phyloP scores from a whole-genome alignment of 352 stramenopile genomes.

The Globisporangium megalacanthum region DNA sequence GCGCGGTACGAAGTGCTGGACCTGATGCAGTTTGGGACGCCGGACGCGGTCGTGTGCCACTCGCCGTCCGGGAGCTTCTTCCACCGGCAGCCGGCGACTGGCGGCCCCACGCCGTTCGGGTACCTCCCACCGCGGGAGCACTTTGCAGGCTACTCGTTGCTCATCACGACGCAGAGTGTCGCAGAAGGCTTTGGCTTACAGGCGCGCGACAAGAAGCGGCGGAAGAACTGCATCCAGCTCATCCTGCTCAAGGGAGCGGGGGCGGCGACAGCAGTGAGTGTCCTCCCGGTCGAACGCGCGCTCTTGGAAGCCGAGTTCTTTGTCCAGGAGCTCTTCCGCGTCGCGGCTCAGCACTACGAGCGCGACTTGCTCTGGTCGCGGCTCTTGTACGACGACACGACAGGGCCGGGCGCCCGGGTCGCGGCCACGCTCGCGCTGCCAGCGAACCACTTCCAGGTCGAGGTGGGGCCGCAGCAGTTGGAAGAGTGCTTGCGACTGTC shows the following conservation, averaged over 20 bases:
- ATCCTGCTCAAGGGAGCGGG: constrained; percentile 53
- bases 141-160: constrained; percentile 54
- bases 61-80: constrained; percentile 76
- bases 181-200: constrained; percentile 23
- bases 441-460: constrained; percentile 52
- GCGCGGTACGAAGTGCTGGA: constrained; percentile 80
- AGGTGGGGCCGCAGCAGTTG: constrained; percentile 76
- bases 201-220: constrained; percentile 34
- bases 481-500: constrained; percentile 81
- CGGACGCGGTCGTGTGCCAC: constrained; percentile 76
- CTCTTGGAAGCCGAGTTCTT: constrained; percentile 76
- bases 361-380: constrained; percentile 83
- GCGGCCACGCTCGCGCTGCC: constrained; percentile 48
- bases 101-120: constrained; percentile 18
- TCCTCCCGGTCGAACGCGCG: constrained; percentile 56
- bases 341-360: constrained; percentile 77
- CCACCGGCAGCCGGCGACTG: constrained; percentile 37
- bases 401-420: constrained; percentile 42
- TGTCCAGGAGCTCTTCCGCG: constrained; percentile 70
- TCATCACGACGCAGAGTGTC: constrained; percentile 73
- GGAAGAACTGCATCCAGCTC: constrained; percentile 67
- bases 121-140: constrained; percentile 16
- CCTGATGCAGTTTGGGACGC: constrained; percentile 79
- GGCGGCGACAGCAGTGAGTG: constrained; percentile 12
- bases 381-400: constrained; percentile 64